Percentiles rank a stretch among this genome's conserved stretches.
These are phyloP conservation scores for Solanum okadae DNA, from an alignment of 257 asterid genomes.

Conservation along the genomic window DNA sequence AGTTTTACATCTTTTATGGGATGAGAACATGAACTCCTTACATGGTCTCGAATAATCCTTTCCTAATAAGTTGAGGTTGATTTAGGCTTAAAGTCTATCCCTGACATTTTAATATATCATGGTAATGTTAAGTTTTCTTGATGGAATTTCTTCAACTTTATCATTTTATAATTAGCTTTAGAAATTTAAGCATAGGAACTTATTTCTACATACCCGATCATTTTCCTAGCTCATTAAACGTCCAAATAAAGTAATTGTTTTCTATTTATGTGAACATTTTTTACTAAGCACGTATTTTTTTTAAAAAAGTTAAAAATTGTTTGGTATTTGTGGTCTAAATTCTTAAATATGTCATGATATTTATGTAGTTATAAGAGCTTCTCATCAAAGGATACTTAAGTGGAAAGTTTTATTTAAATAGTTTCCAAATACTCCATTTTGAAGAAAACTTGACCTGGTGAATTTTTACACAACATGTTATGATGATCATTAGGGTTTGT, in stretches of 20 bases:
- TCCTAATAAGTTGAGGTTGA: background rate
- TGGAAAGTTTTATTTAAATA: background rate
- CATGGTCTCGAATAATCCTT: background rate
- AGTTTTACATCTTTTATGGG: rapidly evolving
- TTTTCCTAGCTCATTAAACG: background rate
- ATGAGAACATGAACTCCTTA: background rate
- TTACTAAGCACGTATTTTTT: background rate
- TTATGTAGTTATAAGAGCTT: background rate
- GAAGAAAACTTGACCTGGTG: background rate
- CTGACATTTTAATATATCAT: background rate
- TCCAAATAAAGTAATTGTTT: background rate
- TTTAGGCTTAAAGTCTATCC: background rate
- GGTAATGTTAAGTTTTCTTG: background rate
- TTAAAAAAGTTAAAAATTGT: too few species aligned
- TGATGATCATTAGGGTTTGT: background rate
- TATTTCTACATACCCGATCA: background rate
- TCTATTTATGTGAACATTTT: background rate
- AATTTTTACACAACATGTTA: background rate
- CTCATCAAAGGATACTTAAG: too few species aligned
- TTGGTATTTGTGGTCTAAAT: background rate
- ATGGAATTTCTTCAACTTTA: background rate
- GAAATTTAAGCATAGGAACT: background rate
- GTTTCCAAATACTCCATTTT: background rate
- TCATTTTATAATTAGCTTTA: background rate
- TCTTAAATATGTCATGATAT: background rate